Evolutionary conservation across 345 rosid species (phyloP), one percentile per base, ranked within the genome.

Genomic region (Alliaria petiolata): DNA sequence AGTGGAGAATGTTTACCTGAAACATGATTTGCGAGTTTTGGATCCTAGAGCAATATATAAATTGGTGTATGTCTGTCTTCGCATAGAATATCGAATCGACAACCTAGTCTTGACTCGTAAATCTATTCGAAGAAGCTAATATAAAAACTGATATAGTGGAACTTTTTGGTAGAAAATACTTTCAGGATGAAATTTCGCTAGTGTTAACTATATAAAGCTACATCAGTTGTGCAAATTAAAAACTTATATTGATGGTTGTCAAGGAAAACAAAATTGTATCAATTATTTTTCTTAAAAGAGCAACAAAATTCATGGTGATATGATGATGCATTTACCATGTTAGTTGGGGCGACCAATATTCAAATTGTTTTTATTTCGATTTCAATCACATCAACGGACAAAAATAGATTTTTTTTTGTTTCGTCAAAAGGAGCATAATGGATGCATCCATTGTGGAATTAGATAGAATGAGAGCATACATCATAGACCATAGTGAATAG

Each of bases 401-500:
- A 42, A 26, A 9, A 5, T 22, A 25, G 1, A 1, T 22, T 22
- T 33, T 33, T 33, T 33, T 6, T 6, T 33, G 6, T 6, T 22
- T 22, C 2, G 49, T 60, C 33, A 39, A 51, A 49, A 40, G 28
- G 7, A 31, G 61, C 52, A 17, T 39, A 8, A 30, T 61, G n/a
- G 53, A 61, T 70, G 60, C 58, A 14, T 50, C 5, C 46, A 26
- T 38, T 8, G 36, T 16, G 5, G 0, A 17, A 7, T 59, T 39
- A 70, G 19, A 61, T 17, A n/a, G n/a, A n/a, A n/a, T n/a, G n/a
- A n/a, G n/a, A 19, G 20, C 45, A 71, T 71, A 71, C 62, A 62
- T 40, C 62, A 51, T 49, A 59, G 40, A 49, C 50, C 60, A 49
- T 64, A 63, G 3, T 22, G 25, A 22, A 22, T 31, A 7, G 38